Percentiles rank a stretch among this genome's conserved stretches.
Conservation (phyloP, 129 eudicot genomes). For the Lactuca saligna region DNA sequence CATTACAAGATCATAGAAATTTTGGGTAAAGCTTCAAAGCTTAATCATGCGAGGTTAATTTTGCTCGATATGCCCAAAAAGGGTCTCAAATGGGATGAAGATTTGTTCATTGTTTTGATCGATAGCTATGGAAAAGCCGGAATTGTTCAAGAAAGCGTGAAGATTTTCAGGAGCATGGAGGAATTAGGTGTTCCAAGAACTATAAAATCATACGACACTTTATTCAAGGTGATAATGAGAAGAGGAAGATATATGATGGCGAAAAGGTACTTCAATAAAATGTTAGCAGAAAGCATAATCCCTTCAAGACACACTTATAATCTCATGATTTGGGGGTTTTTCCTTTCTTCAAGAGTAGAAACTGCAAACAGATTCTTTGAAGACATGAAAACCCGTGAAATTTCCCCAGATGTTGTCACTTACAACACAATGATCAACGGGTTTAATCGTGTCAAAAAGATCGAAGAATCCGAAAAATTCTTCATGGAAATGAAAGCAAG, state of each 20-base stretch:
- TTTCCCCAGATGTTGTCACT: slow-evolving; percentile 80
- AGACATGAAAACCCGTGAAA: slow-evolving; percentile 75
- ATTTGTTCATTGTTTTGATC: slow-evolving; percentile 72
- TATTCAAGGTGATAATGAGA: slow-evolving; percentile 79
- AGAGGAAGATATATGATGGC: slow-evolving; percentile 93
- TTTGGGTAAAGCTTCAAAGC: slow-evolving; percentile 69
- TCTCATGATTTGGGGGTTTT: slow-evolving; percentile 84
- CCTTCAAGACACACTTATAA: slow-evolving; percentile 74
- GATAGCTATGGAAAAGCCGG: slow-evolving; percentile 77
- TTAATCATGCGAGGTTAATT: slow-evolving; percentile 88
- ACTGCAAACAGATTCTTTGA: slow-evolving; percentile 78
- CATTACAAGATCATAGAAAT: slow-evolving; percentile 75
- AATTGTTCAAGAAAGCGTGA: slow-evolving; percentile 87
- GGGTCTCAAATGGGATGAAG: slow-evolving; percentile 83
- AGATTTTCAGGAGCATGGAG: slow-evolving; percentile 71
- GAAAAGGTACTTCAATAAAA: slow-evolving; percentile 77
- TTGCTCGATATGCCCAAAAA: slow-evolving; percentile 85
- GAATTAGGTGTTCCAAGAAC: slow-evolving; percentile 73
- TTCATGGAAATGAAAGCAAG: slow-evolving; percentile 83
- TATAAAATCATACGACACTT: slow-evolving; percentile 56
- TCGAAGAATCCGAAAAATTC: slow-evolving; percentile 69
- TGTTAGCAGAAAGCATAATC: slow-evolving; percentile 68
- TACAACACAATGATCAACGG: slow-evolving; percentile 85
- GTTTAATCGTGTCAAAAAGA: slow-evolving; percentile 54
- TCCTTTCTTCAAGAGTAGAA: slow-evolving; percentile 56